These are phyloP conservation scores for Hirschioporus abietinus DNA, from an alignment of 768 basidiomycete species.

Conservation along the genomic window DNA sequence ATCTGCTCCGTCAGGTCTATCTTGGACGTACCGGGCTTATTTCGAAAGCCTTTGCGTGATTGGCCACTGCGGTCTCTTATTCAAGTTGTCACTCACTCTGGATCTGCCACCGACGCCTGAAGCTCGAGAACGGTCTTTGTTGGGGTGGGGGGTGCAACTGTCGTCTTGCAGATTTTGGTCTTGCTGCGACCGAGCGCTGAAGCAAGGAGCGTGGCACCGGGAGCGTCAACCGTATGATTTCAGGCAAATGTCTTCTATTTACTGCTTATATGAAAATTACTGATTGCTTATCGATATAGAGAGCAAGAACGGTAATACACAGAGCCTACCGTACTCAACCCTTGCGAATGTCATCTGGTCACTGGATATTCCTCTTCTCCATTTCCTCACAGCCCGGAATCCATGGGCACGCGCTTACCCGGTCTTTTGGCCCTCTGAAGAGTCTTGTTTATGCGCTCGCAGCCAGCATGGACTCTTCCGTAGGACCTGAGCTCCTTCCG, in stretches of 20 bases:
- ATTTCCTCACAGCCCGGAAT: constrained; percentile 90
- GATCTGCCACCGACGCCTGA: constrained; percentile 95
- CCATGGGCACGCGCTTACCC: constrained; percentile 89
- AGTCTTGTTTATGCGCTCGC: not conserved
- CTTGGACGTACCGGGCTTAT: constrained; percentile 82
- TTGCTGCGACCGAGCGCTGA: constrained; percentile 81
- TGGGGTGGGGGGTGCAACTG: constrained; percentile 67
- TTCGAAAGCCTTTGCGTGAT: constrained; percentile 85
- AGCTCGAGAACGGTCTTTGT: constrained; percentile 94
- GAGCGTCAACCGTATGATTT: constrained; percentile 97
- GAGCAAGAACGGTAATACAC: constrained; percentile 74
- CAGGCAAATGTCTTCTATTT: constrained; percentile 48
- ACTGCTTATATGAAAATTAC: constrained; percentile 12
- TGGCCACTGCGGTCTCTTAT: constrained; percentile 90
- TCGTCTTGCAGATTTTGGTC: constrained; percentile 95
- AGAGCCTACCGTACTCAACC: constrained; percentile 71
- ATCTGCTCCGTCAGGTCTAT: constrained; percentile 70
- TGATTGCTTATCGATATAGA: constrained; percentile 43
- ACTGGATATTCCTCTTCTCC: constrained; percentile 91
- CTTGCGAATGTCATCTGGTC: constrained; percentile 95
- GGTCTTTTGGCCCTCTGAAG: not conserved
- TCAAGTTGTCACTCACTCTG: constrained; percentile 91
- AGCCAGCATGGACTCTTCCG: not conserved
- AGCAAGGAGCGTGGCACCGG: constrained; percentile 91
- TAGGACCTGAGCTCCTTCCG: not conserved